phyloP scores from a whole-genome alignment of 306 rosid genomes.

The Inga oerstediana region DNA sequence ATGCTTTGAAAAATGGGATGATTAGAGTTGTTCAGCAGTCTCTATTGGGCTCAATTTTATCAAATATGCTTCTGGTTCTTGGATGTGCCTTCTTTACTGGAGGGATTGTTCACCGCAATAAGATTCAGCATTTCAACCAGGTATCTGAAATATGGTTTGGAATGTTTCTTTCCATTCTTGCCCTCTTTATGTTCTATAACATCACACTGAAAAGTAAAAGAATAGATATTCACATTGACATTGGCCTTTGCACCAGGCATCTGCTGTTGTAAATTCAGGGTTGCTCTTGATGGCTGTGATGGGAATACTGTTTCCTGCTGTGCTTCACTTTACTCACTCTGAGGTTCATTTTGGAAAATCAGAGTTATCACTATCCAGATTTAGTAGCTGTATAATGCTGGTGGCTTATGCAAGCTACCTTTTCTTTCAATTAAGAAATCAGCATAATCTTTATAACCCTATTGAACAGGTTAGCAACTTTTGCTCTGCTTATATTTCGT shows the following conservation, averaged over 20 bases:
- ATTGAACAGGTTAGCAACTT: constrained; percentile 60
- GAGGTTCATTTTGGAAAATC: constrained; percentile 84
- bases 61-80: constrained; percentile 92
- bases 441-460: constrained; percentile 57
- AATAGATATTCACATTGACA: constrained; percentile 29
- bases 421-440: constrained; percentile 79
- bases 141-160: constrained; percentile 33
- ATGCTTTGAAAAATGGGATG: constrained; percentile 85
- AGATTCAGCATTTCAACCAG: constrained; percentile 72
- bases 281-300: constrained; percentile 92
- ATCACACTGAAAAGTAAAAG: neutral
- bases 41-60: constrained; percentile 84
- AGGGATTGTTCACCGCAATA: constrained; percentile 64
- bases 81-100: constrained; percentile 95
- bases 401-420: constrained; percentile 87
- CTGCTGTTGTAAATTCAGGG: constrained; percentile 87
- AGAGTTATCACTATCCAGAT: constrained; percentile 80
- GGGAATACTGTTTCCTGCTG: constrained; percentile 89
- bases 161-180: constrained; percentile 7
- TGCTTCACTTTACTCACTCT: constrained; percentile 87
- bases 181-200: constrained; percentile 4
- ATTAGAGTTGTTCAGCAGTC: constrained; percentile 95
- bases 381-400: constrained; percentile 89
- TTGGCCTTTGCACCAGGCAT: constrained; percentile 61
- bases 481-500: neutral